Conservation (phyloP, 2,329 filamentous ascomycete species). For the Aspergillus viridinutans region DNA sequence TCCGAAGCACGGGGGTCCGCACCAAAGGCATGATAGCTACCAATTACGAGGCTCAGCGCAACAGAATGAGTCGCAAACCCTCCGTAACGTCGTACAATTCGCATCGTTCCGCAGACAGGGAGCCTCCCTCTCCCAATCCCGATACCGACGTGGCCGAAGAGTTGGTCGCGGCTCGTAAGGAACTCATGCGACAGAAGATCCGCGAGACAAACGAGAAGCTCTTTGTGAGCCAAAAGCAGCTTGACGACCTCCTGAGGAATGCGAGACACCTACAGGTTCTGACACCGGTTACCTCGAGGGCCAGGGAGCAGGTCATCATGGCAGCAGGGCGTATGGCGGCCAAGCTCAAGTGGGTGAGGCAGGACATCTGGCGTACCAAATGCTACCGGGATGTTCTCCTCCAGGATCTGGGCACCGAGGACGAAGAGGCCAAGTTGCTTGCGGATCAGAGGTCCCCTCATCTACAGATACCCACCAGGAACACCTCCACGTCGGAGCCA, state of each 20-base stretch:
- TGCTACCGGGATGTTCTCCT: constrained; percentile 86
- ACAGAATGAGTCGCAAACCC: constrained; percentile 61
- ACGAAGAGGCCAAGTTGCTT: constrained; percentile 24
- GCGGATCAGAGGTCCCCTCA: constrained; percentile 18
- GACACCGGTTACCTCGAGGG: constrained; percentile 86
- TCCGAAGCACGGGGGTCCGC: constrained; percentile 83
- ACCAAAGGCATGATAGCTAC: constrained; percentile 84
- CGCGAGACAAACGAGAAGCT: constrained; percentile 77
- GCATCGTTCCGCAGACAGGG: constrained; percentile 63
- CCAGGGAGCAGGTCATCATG: constrained; percentile 77
- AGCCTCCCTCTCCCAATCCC: constrained; percentile 69
- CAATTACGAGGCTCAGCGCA: constrained; percentile 74
- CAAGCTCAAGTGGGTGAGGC: constrained; percentile 87
- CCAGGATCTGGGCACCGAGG: constrained; percentile 79
- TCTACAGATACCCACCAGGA: constrained; percentile 14
- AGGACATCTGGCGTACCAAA: constrained; percentile 87
- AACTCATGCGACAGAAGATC: constrained; percentile 81
- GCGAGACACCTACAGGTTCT: constrained; percentile 84
- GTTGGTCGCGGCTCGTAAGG: constrained; percentile 73
- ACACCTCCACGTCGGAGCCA: constrained; percentile 13
- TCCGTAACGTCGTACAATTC: constrained; percentile 53
- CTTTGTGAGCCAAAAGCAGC: constrained; percentile 64
- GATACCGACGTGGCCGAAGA: constrained; percentile 78
- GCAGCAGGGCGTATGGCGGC: constrained; percentile 80
- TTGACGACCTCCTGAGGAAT: constrained; percentile 81